Conservation (phyloP, 176 grass and related monocot genomes). For the Pharus latifolius region DNA sequence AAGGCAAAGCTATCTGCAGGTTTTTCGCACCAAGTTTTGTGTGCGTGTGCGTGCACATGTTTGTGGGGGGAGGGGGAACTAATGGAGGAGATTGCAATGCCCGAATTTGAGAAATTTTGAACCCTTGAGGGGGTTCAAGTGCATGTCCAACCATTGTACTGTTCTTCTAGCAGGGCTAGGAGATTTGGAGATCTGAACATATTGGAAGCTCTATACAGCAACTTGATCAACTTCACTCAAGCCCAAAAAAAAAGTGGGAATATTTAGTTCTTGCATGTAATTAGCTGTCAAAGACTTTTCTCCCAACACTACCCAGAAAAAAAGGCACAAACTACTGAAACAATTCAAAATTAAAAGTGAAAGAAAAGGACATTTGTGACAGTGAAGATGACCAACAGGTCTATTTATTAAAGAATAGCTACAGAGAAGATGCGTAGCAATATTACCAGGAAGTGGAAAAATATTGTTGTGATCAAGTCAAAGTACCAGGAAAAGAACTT, state of each 20-base stretch:
- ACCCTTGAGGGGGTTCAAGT: too few species aligned
- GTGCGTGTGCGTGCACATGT: too few species aligned
- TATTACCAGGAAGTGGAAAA: too few species aligned
- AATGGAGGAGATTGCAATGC: too few species aligned
- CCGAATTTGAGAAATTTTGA: too few species aligned
- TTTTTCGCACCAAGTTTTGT: too few species aligned
- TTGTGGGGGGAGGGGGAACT: too few species aligned
- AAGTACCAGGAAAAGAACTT: conserved; percentile 3
- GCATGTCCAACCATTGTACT: too few species aligned
- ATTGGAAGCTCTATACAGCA: neutral
- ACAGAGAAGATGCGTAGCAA: neutral
- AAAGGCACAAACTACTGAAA: neutral
- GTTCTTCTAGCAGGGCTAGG: neutral
- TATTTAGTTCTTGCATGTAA: neutral
- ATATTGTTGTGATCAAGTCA: neutral
- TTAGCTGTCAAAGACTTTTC: neutral
- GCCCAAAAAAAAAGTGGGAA: neutral
- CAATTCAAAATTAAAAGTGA: neutral
- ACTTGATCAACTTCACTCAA: neutral
- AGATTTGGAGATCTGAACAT: neutral
- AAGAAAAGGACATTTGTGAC: neutral
- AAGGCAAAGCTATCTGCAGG: too few species aligned
- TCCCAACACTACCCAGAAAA: neutral
- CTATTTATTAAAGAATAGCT: neutral
- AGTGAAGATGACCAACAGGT: neutral